Conservation (phyloP, 2,329 filamentous ascomycete genomes). For the Penicillium freii region DNA sequence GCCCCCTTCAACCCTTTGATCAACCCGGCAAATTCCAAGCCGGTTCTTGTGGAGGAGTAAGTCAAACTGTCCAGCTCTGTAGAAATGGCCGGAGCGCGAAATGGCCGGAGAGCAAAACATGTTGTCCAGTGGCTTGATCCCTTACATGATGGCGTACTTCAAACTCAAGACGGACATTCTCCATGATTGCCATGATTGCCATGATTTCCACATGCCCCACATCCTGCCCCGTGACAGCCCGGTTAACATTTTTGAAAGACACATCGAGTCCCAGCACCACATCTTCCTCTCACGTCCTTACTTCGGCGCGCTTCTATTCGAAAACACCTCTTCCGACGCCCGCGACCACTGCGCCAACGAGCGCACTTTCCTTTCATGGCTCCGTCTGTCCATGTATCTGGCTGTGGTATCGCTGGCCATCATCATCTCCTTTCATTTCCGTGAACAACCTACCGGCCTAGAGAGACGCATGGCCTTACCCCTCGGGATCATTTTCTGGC, state of each 20-base stretch:
- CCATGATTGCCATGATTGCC: background rate
- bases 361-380: slow-evolving; percentile 81
- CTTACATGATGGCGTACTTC: slow-evolving; percentile 3
- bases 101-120: background rate
- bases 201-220: background rate
- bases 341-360: slow-evolving; percentile 66
- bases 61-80: slow-evolving; percentile 12
- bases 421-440: slow-evolving; percentile 88
- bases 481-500: slow-evolving; percentile 85
- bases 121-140: background rate
- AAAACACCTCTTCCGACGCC: slow-evolving; percentile 65
- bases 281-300: slow-evolving; percentile 56
- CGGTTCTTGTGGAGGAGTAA: slow-evolving; percentile 52
- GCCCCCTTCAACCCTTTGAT: slow-evolving; percentile 52
- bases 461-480: slow-evolving; percentile 79
- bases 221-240: background rate
- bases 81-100: background rate
- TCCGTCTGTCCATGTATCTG: slow-evolving; percentile 87
- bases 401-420: slow-evolving; percentile 86
- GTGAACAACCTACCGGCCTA: slow-evolving; percentile 63
- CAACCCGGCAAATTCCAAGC: slow-evolving; percentile 49
- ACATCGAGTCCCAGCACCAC: slow-evolving; percentile 34
- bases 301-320: slow-evolving; percentile 61
- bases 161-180: background rate
- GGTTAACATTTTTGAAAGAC: slow-evolving; percentile 15